These are phyloP conservation scores for Cardamine resedifolia DNA, from an alignment of 345 rosid species.

Conservation along the genomic window DNA sequence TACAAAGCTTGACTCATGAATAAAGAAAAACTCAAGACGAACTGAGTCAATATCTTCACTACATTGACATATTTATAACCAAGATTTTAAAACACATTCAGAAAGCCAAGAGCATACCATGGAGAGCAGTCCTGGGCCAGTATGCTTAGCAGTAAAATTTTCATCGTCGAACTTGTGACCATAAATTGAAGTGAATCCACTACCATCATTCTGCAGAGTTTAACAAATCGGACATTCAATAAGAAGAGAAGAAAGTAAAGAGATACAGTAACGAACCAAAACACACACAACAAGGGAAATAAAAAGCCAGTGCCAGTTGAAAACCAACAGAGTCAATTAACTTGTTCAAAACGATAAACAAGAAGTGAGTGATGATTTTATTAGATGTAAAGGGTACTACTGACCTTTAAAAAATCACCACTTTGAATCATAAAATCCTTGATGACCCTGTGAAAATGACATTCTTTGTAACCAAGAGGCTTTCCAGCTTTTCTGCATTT, in stretches of 20 bases:
- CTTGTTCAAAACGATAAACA: neutral
- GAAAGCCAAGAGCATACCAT: conserved; percentile 55
- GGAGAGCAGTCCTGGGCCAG: conserved; percentile 92
- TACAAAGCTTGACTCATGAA: neutral
- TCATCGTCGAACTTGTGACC: conserved; percentile 91
- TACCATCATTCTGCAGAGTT: conserved; percentile 84
- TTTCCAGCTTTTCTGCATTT: conserved; percentile 77
- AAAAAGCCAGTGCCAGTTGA: neutral
- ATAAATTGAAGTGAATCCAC: conserved; percentile 82
- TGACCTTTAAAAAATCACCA: conserved; percentile 90
- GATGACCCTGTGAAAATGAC: conserved; percentile 92
- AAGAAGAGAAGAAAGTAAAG: neutral
- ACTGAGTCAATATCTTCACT: neutral
- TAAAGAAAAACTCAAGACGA: neutral
- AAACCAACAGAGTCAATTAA: neutral
- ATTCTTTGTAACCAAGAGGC: conserved; percentile 91
- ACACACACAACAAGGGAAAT: neutral
- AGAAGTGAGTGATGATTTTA: neutral
- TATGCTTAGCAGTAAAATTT: conserved; percentile 85
- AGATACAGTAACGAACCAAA: neutral
- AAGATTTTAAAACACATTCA: neutral
- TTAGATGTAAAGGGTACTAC: neutral
- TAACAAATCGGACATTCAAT: neutral
- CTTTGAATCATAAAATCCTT: conserved; percentile 98
- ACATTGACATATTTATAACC: neutral